Conservation (phyloP, 257 asterid species). For the Fraxinus cuspidata region DNA sequence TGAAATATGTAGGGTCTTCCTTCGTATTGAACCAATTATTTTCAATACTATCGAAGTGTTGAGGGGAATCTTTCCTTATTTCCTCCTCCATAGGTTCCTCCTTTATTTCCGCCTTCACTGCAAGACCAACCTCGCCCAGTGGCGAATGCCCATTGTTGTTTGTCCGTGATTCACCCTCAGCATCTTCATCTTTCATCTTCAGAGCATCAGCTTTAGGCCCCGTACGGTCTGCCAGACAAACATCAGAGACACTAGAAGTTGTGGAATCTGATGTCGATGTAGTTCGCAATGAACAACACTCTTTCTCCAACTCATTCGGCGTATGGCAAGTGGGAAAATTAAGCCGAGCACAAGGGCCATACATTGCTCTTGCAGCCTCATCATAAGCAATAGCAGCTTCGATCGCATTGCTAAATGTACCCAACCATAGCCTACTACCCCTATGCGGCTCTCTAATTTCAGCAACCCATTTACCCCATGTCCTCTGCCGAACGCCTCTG, state of each 20-base stretch:
- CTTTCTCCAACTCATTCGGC: not conserved
- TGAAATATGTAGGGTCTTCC: constrained; percentile 13
- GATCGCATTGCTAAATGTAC: constrained; percentile 41
- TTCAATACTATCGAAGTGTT: not conserved
- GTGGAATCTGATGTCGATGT: constrained; percentile 41
- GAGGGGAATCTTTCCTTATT: constrained; percentile 14
- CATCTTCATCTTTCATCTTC: constrained; percentile 25
- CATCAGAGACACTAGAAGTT: constrained; percentile 47
- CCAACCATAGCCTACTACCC: constrained; percentile 59
- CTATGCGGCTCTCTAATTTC: constrained; percentile 66
- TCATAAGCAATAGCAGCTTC: constrained; percentile 65
- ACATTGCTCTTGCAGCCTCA: constrained; percentile 61
- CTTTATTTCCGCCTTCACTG: constrained; percentile 29
- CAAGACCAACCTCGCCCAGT: constrained; percentile 19
- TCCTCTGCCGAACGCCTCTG: constrained; percentile 70
- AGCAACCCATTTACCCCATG: constrained; percentile 77
- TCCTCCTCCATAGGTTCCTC: constrained; percentile 22
- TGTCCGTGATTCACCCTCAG: not conserved
- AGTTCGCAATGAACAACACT: constrained; percentile 24
- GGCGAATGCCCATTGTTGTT: not conserved
- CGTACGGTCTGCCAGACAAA: constrained; percentile 22
- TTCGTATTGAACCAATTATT: not conserved
- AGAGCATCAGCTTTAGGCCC: not conserved
- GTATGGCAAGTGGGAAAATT: constrained; percentile 36
- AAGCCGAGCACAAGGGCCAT: constrained; percentile 52